Conservation (phyloP, 116 monocot genomes). For the Zostera marina region DNA sequence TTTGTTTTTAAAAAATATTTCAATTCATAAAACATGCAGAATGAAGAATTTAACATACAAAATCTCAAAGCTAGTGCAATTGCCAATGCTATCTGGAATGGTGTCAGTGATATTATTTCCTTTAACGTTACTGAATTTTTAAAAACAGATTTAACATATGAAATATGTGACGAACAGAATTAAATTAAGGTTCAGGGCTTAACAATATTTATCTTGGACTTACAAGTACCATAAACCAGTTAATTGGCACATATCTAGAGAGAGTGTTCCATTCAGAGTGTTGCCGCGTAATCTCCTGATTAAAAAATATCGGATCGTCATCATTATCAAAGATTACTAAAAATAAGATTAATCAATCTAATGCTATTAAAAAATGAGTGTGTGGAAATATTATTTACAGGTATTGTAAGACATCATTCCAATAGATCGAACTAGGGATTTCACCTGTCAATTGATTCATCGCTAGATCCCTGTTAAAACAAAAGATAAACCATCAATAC, state of each 20-base stretch:
- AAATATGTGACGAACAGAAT: background rate
- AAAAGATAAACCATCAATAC: background rate
- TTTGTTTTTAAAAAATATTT: background rate
- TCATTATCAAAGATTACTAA: background rate
- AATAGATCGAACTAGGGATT: slow-evolving; percentile 76
- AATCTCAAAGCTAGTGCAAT: slow-evolving; percentile 95
- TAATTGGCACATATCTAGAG: slow-evolving; percentile 87
- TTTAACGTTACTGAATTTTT: slow-evolving; percentile 58
- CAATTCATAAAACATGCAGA: background rate
- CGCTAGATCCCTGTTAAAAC: slow-evolving; percentile 52
- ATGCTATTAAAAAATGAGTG: too few species aligned
- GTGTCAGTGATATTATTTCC: slow-evolving; percentile 79
- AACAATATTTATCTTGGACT: slow-evolving; percentile 13
- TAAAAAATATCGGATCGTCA: background rate
- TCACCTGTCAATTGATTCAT: slow-evolving; percentile 83
- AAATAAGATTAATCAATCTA: background rate
- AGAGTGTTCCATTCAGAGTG: slow-evolving; percentile 64
- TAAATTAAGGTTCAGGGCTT: background rate
- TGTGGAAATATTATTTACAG: slow-evolving; percentile 1
- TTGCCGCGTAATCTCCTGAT: slow-evolving; percentile 75
- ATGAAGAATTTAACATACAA: slow-evolving; percentile 30
- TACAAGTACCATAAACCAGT: slow-evolving; percentile 98
- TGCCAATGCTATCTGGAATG: slow-evolving; percentile 87
- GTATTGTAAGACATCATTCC: slow-evolving; percentile 66
- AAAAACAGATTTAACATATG: background rate